Evolutionary conservation across 169 alveolate species (phyloP), one percentile per base, ranked within the genome.

Genomic region (Eimeria maxima): DNA sequence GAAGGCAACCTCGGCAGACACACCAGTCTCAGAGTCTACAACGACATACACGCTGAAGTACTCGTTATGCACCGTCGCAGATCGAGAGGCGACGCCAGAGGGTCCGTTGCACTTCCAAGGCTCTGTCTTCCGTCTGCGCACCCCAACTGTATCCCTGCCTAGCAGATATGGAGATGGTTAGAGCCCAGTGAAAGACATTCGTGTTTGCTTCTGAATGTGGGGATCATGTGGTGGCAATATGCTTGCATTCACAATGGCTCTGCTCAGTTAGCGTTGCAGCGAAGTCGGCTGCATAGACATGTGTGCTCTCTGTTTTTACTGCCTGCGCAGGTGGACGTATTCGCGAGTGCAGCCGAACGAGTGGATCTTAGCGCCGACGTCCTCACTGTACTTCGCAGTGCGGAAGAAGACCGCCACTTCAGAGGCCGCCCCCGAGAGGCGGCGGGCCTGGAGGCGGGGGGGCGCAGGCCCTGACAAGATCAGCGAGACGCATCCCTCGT

Each of bases 361-460:
- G 63, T 94, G 96, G 96, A 50, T 94, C 33, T 6, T 94, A 45
- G 89, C 96, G 24, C 96, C 96, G 14, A 94, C 96, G 29, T 47
- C 96, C 11, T 71, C 67, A 11, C 29, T 94, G 42, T 94, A 80
- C 63, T 94, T 94, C 29, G 73, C 96, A 18, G 90, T 94, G 44
- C 94, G 96, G 53, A 94, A 94, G 95, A 20, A 84, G 10, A 42
- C 81, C 8, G 67, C 93, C 60, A 80, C 60, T 0, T 38, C 78
- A 60, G 93, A 86, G 60, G 93, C 16, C 5, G 73, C 57, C 53
- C 83, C 83, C 2, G 87, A 89, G 74, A 33, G 22, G n/a, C 63
- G 86, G n/a, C 63, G 87, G 27, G 65, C 27, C 24, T 47, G 87
- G 95, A 38, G 87, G 24, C 65, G 83, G 38, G 27, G 84, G 20